Evolutionary conservation across 345 rosid species (phyloP).

Genomic region (Draba incana): DNA sequence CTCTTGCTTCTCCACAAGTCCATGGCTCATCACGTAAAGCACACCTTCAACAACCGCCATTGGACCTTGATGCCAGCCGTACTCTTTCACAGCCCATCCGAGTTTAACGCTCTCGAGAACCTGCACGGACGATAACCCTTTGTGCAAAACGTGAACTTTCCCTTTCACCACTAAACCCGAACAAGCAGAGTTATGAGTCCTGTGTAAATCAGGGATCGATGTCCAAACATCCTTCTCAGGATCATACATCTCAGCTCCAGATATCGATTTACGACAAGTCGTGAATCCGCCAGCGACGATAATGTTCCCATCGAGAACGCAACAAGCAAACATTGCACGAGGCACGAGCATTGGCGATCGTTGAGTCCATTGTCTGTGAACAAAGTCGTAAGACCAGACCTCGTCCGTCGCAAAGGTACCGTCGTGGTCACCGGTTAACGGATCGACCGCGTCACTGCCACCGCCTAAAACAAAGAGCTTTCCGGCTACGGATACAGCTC

Average conservation of each 20-base stretch:
- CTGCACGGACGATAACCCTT: slow-evolving; percentile 87
- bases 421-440: slow-evolving; percentile 86
- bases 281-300: slow-evolving; percentile 96
- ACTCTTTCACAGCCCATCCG: slow-evolving; percentile 81
- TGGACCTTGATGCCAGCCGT: slow-evolving; percentile 87
- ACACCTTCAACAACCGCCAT: slow-evolving; percentile 77
- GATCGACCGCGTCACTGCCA: slow-evolving; percentile 94
- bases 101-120: slow-evolving; percentile 62
- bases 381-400: slow-evolving; percentile 92
- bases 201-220: slow-evolving; percentile 79
- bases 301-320: slow-evolving; percentile 79
- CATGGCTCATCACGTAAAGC: slow-evolving; percentile 73
- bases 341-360: slow-evolving; percentile 86
- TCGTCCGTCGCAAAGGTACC: slow-evolving; percentile 92
- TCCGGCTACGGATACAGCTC: slow-evolving; percentile 66
- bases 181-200: slow-evolving; percentile 90
- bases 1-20: slow-evolving; percentile 64
- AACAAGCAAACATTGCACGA: slow-evolving; percentile 96
- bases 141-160: slow-evolving; percentile 81
- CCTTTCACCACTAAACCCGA: slow-evolving; percentile 73
- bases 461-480: slow-evolving; percentile 92
- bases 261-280: slow-evolving; percentile 81
- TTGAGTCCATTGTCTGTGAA: slow-evolving; percentile 67
- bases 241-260: slow-evolving; percentile 93
- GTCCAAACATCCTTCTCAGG: slow-evolving; percentile 78